Evolutionary conservation across 2,329 filamentous ascomycete genomes (phyloP).

Genomic region (Rosellinia necatrix): DNA sequence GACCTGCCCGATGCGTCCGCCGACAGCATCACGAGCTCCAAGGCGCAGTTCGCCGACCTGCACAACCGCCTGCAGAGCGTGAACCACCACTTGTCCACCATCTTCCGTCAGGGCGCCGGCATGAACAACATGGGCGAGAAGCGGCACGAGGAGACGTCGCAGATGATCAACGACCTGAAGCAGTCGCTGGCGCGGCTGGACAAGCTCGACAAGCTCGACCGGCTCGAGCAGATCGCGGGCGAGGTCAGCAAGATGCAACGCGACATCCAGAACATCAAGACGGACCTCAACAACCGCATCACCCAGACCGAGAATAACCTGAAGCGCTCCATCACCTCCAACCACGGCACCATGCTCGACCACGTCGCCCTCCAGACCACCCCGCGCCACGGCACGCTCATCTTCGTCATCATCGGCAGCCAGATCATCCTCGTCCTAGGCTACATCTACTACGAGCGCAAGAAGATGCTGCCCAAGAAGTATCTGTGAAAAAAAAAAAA

Average conservation of each 20-base stretch:
- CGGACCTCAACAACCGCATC: constrained; percentile 56
- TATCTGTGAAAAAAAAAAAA: constrained; percentile 62
- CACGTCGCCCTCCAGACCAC: constrained; percentile 52
- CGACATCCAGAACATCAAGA: constrained; percentile 62
- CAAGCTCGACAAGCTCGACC: constrained; percentile 52
- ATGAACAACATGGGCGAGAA: constrained; percentile 58
- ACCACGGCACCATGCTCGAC: constrained; percentile 55
- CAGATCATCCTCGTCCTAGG: constrained; percentile 71
- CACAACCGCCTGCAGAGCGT: constrained; percentile 80
- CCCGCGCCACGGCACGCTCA: constrained; percentile 57
- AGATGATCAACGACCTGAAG: constrained; percentile 53
- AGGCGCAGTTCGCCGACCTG: constrained; percentile 78
- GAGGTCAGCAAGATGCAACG: constrained; percentile 59
- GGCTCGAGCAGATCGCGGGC: constrained; percentile 49
- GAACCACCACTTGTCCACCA: constrained; percentile 68
- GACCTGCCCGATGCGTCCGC: constrained; percentile 54
- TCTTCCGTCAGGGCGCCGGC: constrained; percentile 62
- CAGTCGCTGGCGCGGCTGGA: constrained; percentile 50
- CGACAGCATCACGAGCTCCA: constrained; percentile 53
- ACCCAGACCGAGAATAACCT: constrained; percentile 57
- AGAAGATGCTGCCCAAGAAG: constrained; percentile 85
- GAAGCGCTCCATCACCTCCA: constrained; percentile 56
- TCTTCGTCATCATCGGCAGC: constrained; percentile 74
- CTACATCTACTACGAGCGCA: constrained; percentile 81
- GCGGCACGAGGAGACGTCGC: constrained; percentile 59